These are phyloP conservation scores for Radiomyces spectabilis DNA, from an alignment of 192 early-diverging fungal species.

Conservation along the genomic window DNA sequence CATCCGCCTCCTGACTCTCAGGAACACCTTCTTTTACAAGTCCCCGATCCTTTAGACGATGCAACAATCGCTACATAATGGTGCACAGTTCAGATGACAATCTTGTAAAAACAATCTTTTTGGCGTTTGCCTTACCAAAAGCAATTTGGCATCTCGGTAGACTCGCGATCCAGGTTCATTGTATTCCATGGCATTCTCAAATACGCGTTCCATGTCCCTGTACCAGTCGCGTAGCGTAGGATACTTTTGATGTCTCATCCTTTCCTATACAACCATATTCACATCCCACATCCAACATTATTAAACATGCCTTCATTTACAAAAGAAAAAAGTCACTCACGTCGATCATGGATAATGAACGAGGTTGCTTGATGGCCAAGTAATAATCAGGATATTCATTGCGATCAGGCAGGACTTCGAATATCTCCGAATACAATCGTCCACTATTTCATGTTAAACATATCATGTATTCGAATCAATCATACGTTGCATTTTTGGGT, in stretches of 20 bases:
- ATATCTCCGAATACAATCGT: conserved; percentile 65
- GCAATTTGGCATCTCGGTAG: conserved; percentile 63
- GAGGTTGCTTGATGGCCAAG: conserved; percentile 72
- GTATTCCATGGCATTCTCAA: conserved; percentile 88
- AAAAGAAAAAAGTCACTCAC: too few relatives aligned
- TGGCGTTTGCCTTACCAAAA: conserved; percentile 21
- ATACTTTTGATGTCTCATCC: conserved; percentile 58
- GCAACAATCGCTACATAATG: conserved; percentile 14
- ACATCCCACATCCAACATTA: too few relatives aligned
- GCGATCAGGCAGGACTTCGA: conserved; percentile 67
- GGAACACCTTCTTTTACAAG: conserved; percentile 10
- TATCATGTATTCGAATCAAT: too few relatives aligned
- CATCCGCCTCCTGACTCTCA: conserved; percentile 9
- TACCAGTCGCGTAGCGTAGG: conserved; percentile 61
- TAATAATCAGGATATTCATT: conserved; percentile 91
- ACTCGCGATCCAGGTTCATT: conserved; percentile 83
- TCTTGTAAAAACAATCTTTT: not conserved
- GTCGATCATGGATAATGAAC: conserved; percentile 60
- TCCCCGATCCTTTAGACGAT: conserved; percentile 18
- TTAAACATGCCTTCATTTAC: too few relatives aligned
- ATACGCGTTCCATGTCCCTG: conserved; percentile 77
- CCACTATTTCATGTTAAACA: too few relatives aligned
- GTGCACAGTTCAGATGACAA: not conserved
- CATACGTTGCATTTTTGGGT: not conserved
- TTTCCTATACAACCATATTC: too few relatives aligned